phyloP scores from a whole-genome alignment of 2,329 filamentous ascomycete genomes.

The Phoma sp. region DNA sequence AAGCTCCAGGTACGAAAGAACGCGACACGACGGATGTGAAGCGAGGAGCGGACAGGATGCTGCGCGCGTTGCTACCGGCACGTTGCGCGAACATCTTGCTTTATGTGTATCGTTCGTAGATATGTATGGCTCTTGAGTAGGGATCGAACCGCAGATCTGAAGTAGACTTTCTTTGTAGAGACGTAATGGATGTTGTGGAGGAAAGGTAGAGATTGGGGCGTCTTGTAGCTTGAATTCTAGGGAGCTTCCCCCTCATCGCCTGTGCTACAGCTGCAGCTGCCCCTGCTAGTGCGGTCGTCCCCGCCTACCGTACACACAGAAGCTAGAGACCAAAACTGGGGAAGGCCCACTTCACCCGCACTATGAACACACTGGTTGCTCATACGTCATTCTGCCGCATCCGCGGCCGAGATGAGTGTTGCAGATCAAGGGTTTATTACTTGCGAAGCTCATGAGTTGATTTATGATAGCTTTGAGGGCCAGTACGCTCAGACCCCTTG shows the following conservation, averaged over 20 bases:
- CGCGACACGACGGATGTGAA: conserved; percentile 28
- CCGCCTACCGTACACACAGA: neutral
- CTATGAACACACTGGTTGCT: neutral
- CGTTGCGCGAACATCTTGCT: conserved; percentile 42
- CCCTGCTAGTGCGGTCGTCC: conserved; percentile 10
- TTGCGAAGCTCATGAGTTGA: too few relatives aligned
- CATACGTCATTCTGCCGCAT: neutral
- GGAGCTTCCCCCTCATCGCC: conserved; percentile 18
- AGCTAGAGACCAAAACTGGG: conserved; percentile 9
- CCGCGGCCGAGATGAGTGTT: conserved; percentile 1
- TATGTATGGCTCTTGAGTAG: too few relatives aligned
- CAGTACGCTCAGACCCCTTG: too few relatives aligned
- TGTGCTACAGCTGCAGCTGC: conserved; percentile 19
- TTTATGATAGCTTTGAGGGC: too few relatives aligned
- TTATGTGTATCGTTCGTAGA: neutral
- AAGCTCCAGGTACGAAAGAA: conserved; percentile 36
- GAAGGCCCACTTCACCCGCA: conserved; percentile 4
- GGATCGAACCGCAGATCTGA: neutral
- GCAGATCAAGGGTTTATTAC: too few relatives aligned
- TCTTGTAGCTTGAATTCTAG: conserved; percentile 3
- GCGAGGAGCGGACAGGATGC: conserved; percentile 25
- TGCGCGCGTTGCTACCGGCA: conserved; percentile 35
- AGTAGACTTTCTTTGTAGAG: neutral
- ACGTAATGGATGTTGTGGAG: neutral
- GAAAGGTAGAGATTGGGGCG: neutral